Conservation (phyloP, 768 basidiomycete species). For the Tulasnella sp. region DNA sequence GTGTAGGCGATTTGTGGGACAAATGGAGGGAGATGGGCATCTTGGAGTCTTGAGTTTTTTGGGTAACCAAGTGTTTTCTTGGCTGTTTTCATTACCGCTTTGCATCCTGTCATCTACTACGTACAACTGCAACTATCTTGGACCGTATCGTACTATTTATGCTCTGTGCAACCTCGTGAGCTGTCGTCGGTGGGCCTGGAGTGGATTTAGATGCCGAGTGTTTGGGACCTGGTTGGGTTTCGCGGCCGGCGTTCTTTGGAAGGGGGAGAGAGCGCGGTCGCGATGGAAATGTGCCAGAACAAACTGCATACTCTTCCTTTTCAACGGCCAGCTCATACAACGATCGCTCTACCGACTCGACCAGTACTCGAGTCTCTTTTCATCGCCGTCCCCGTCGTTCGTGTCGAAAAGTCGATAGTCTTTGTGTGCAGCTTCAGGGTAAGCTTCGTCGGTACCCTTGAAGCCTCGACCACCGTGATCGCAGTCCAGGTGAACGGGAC, state of each 20-base stretch:
- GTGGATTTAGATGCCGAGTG: constrained; percentile 13
- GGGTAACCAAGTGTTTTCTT: background rate
- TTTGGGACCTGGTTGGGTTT: constrained; percentile 6
- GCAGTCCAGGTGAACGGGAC: constrained; percentile 11
- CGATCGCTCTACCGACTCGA: background rate
- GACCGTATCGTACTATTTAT: constrained; percentile 14
- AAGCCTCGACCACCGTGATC: constrained; percentile 10
- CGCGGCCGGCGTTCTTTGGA: constrained; percentile 57
- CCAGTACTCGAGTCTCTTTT: background rate
- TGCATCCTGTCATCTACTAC: constrained; percentile 13
- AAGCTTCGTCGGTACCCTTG: constrained; percentile 11
- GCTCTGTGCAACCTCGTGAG: background rate
- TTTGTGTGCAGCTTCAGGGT: background rate
- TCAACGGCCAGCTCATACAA: background rate
- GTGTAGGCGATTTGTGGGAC: constrained; percentile 81
- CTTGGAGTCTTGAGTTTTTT: constrained; percentile 47
- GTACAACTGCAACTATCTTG: constrained; percentile 3
- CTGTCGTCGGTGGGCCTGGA: background rate
- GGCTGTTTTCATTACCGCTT: constrained; percentile 1
- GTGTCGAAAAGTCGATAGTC: background rate
- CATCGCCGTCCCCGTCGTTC: constrained; percentile 6
- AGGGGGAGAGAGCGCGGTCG: constrained; percentile 10
- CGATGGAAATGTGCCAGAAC: constrained; percentile 16
- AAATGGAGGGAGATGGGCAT: constrained; percentile 89
- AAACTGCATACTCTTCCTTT: constrained; percentile 3